A percentile compares a stretch with the other conserved stretches of the same genome.
phyloP scores from a whole-genome alignment of 1,284 basidiomycete genomes.

The Inonotus obliquus region DNA sequence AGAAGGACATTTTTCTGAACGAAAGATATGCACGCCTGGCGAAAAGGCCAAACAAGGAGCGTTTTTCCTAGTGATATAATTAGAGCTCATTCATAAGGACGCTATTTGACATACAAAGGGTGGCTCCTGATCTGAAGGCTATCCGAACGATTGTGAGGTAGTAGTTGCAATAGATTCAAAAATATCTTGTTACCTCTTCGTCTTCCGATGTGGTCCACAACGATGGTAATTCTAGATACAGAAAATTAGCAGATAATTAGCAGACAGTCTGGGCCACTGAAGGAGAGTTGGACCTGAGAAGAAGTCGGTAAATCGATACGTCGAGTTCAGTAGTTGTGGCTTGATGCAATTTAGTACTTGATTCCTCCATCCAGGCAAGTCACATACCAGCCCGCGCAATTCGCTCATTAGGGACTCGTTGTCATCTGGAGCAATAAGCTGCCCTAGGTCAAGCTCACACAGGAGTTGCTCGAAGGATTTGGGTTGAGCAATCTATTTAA shows the following conservation, averaged over 20 bases:
- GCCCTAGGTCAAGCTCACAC: conserved; percentile 27
- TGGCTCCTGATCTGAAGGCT: conserved; percentile 4
- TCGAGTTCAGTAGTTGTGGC: conserved; percentile 1
- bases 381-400: conserved; percentile 42
- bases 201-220: conserved; percentile 12
- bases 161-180: neutral
- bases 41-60: conserved; percentile 79
- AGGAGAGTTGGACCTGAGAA: conserved; percentile 39
- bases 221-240: conserved; percentile 10
- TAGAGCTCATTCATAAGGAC: neutral
- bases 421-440: conserved; percentile 22
- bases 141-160: neutral
- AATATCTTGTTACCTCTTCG: conserved; percentile 6
- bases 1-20: conserved; percentile 70
- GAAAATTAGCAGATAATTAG: neutral
- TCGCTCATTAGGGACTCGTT: conserved; percentile 30
- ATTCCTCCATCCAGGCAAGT: neutral
- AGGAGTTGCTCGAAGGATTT: conserved; percentile 36
- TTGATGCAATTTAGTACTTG: neutral
- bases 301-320: conserved; percentile 1
- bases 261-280: neutral
- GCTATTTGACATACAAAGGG: conserved; percentile 1
- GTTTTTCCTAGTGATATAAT: conserved; percentile 26
- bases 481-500: conserved; percentile 35
- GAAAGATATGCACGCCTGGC: conserved; percentile 67